Percentiles rank a stretch among this genome's conserved stretches.
Evolutionary conservation across 352 stramenopile genomes (phyloP).

Genomic region (Phytophthora boehmeriae): DNA sequence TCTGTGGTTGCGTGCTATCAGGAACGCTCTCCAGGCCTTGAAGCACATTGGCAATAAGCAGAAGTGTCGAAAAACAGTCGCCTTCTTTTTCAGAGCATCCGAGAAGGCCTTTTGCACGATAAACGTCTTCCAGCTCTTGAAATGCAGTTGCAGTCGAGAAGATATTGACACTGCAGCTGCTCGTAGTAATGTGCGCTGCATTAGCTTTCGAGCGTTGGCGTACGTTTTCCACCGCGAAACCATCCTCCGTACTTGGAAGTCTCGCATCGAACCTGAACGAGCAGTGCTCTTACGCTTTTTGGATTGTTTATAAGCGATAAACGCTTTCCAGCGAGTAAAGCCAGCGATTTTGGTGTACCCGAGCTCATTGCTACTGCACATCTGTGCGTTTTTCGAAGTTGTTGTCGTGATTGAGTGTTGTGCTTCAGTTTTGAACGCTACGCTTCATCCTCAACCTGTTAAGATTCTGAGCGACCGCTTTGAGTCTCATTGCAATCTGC

Average conservation of each 20-base stretch:
- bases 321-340: slow-evolving; percentile 23
- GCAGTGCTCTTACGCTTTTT: background rate
- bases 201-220: slow-evolving; percentile 22
- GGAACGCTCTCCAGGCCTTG: slow-evolving; percentile 32
- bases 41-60: slow-evolving; percentile 1
- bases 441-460: slow-evolving; percentile 4
- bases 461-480: slow-evolving; percentile 1
- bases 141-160: slow-evolving; percentile 15
- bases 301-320: slow-evolving; percentile 9
- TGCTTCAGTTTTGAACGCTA: slow-evolving; percentile 4
- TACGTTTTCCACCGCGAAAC: slow-evolving; percentile 33
- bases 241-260: slow-evolving; percentile 20
- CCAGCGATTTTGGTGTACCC: slow-evolving; percentile 5
- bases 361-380: slow-evolving; percentile 12
- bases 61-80: slow-evolving; percentile 33
- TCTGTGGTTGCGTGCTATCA: slow-evolving; percentile 9
- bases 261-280: slow-evolving; percentile 5
- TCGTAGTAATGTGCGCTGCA: slow-evolving; percentile 22
- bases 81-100: slow-evolving; percentile 1
- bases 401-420: slow-evolving; percentile 10
- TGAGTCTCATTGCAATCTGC: background rate
- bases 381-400: slow-evolving; percentile 1
- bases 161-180: slow-evolving; percentile 18
- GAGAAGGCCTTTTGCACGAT: slow-evolving; percentile 10
- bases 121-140: slow-evolving; percentile 43